These are phyloP conservation scores for Inosperma sp. DNA, from an alignment of 768 basidiomycete species.

Conservation along the genomic window DNA sequence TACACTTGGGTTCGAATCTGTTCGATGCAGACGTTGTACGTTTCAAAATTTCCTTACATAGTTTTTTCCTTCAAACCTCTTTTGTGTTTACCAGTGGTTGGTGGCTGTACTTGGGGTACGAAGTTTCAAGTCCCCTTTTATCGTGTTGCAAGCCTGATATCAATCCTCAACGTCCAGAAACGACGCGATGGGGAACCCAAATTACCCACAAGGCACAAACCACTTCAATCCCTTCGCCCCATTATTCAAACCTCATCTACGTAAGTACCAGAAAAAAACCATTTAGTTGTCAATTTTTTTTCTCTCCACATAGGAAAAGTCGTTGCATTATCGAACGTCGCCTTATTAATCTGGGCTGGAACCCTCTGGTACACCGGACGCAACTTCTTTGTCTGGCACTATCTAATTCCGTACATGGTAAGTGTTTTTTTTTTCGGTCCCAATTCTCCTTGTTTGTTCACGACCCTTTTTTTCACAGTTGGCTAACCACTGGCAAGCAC, in stretches of 20 bases:
- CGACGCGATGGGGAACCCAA: slow-evolving; percentile 44
- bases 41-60: background rate
- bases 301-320: slow-evolving; percentile 29
- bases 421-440: too few relatives aligned
- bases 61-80: slow-evolving; percentile 13
- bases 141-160: background rate
- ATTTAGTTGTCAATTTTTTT: background rate
- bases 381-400: slow-evolving; percentile 28
- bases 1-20: slow-evolving; percentile 40
- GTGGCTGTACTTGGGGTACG: slow-evolving; percentile 33
- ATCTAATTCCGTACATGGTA: slow-evolving; percentile 43
- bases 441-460: background rate
- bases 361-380: slow-evolving; percentile 23
- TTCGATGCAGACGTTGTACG: slow-evolving; percentile 42
- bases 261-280: slow-evolving; percentile 20
- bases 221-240: slow-evolving; percentile 38
- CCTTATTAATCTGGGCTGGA: slow-evolving; percentile 23
- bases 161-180: slow-evolving; percentile 33
- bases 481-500: slow-evolving; percentile 13
- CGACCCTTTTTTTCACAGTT: background rate
- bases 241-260: slow-evolving; percentile 37
- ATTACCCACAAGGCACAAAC: slow-evolving; percentile 46
- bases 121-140: background rate
- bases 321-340: slow-evolving; percentile 36
- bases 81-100: slow-evolving; percentile 26